A percentile compares a stretch with the other conserved stretches of the same genome.
Evolutionary conservation across 495 filamentous ascomycete genomes (phyloP).

Genomic region (Penicillium arizonense): DNA sequence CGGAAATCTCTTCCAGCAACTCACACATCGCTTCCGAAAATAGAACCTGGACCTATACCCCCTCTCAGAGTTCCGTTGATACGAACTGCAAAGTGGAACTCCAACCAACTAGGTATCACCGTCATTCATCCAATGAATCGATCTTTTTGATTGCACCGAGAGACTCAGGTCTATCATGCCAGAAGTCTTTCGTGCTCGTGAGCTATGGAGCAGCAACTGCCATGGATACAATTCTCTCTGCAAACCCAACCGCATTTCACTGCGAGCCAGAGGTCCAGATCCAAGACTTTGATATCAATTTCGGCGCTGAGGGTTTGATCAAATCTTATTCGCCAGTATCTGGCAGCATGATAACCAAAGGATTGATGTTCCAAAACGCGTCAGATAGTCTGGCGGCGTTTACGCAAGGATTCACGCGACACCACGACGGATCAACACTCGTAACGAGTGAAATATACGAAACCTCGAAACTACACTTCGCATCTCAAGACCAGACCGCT

Average conservation of each 20-base stretch:
- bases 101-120: not conserved
- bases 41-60: conserved; percentile 8
- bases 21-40: not conserved
- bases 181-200: conserved; percentile 7
- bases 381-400: conserved; percentile 12
- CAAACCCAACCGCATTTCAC: conserved; percentile 5
- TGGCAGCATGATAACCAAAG: conserved; percentile 8
- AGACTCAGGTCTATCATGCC: conserved; percentile 4
- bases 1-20: not conserved
- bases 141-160: conserved; percentile 8
- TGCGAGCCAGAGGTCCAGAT: conserved; percentile 16
- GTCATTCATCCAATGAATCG: not conserved
- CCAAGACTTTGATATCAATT: conserved; percentile 12
- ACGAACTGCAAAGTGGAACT: conserved; percentile 9
- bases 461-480: conserved; percentile 1
- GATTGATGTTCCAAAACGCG: conserved; percentile 12
- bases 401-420: conserved; percentile 5
- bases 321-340: conserved; percentile 3
- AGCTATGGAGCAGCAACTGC: not conserved
- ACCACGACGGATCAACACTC: not conserved
- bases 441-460: not conserved
- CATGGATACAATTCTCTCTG: not conserved
- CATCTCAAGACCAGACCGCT: not conserved
- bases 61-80: not conserved
- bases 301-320: conserved; percentile 10